Conservation (phyloP, 345 rosid species). For the Gossypium rotundifolium region DNA sequence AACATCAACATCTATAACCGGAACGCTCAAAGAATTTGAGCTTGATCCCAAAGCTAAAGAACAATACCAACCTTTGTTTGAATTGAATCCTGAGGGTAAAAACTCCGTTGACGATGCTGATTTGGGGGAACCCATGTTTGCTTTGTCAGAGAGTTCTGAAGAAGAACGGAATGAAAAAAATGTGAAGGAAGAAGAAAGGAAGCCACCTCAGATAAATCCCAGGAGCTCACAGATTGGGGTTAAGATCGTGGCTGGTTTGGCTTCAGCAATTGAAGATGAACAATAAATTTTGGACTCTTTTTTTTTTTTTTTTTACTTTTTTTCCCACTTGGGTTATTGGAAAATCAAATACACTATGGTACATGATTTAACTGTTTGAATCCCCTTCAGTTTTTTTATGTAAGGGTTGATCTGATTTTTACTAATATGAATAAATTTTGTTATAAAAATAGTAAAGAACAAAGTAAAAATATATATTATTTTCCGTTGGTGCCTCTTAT, state of each 20-base stretch:
- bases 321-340: not conserved
- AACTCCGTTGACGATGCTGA: constrained; percentile 16
- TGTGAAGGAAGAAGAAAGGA: constrained; percentile 26
- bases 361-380: constrained; percentile 10
- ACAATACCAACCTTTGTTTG: constrained; percentile 12
- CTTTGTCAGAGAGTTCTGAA: constrained; percentile 18
- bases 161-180: constrained; percentile 26
- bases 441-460: not conserved
- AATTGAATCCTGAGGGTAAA: not conserved
- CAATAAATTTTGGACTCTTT: constrained; percentile 1
- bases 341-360: constrained; percentile 16
- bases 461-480: too few relatives aligned
- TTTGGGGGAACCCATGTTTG: constrained; percentile 16
- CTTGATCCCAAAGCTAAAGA: constrained; percentile 10
- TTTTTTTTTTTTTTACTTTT: not conserved
- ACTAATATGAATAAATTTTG: constrained; percentile 18
- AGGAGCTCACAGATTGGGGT: constrained; percentile 36
- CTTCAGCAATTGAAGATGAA: constrained; percentile 40
- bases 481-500: not conserved
- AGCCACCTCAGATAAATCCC: constrained; percentile 41
- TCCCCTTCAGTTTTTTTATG: constrained; percentile 45
- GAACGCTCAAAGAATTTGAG: not conserved
- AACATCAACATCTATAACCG: not conserved
- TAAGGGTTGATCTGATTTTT: constrained; percentile 33
- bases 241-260: constrained; percentile 51